phyloP scores from a whole-genome alignment of 2,329 filamentous ascomycete genomes.

The Orbilia ellipsospora region DNA sequence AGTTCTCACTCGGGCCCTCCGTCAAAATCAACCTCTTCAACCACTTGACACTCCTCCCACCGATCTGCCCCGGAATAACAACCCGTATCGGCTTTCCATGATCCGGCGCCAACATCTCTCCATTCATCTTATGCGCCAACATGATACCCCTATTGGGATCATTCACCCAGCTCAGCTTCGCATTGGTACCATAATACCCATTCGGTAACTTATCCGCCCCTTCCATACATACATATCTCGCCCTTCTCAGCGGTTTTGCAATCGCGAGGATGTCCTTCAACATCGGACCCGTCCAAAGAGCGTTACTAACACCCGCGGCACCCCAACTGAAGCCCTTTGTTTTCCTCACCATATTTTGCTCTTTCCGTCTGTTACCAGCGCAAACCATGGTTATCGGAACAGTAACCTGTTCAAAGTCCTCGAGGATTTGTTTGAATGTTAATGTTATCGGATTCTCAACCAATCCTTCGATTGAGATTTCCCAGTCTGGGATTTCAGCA shows the following conservation, averaged over 20 bases:
- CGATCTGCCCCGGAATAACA: slow-evolving; percentile 90
- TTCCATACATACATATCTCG: slow-evolving; percentile 89
- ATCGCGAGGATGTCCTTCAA: slow-evolving; percentile 76
- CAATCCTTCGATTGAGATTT: slow-evolving; percentile 84
- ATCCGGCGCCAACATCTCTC: slow-evolving; percentile 80
- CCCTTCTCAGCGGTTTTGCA: slow-evolving; percentile 74
- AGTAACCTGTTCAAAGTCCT: slow-evolving; percentile 81
- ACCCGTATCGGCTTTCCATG: slow-evolving; percentile 85
- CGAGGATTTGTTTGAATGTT: slow-evolving; percentile 76
- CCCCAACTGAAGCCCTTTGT: slow-evolving; percentile 97
- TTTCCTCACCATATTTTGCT: slow-evolving; percentile 90
- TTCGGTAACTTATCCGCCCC: slow-evolving; percentile 79
- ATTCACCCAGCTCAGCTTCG: slow-evolving; percentile 89
- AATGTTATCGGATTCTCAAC: slow-evolving; percentile 80
- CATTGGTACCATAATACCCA: slow-evolving; percentile 61
- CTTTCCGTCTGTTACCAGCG: slow-evolving; percentile 89
- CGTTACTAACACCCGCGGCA: slow-evolving; percentile 84
- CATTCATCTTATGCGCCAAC: slow-evolving; percentile 92
- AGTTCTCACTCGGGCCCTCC: slow-evolving; percentile 83
- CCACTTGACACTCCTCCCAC: slow-evolving; percentile 94
- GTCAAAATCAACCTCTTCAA: slow-evolving; percentile 83
- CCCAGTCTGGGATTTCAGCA: slow-evolving; percentile 79
- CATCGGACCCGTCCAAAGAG: slow-evolving; percentile 84
- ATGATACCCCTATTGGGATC: slow-evolving; percentile 85
- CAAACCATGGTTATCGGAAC: slow-evolving; percentile 90